Evolutionary conservation across 2,329 filamentous ascomycete genomes (phyloP).

Genomic region (Exophiala sideris): DNA sequence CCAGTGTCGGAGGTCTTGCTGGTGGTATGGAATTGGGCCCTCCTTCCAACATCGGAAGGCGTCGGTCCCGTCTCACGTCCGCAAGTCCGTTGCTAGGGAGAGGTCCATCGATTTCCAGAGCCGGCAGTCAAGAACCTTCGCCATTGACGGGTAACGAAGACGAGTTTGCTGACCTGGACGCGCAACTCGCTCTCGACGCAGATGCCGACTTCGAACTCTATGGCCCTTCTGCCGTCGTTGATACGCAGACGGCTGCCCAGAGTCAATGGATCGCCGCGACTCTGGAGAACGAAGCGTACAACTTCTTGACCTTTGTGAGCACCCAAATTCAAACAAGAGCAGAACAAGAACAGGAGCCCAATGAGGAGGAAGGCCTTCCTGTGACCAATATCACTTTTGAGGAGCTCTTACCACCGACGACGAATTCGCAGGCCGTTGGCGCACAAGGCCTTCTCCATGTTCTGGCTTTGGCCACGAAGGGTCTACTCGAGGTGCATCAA

Average conservation of each 20-base stretch:
- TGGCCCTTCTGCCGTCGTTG: slow-evolving; percentile 43
- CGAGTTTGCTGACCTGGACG: slow-evolving; percentile 34
- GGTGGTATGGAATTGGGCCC: slow-evolving; percentile 25
- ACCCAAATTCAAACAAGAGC: slow-evolving; percentile 39
- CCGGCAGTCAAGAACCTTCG: slow-evolving; percentile 23
- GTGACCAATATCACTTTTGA: slow-evolving; percentile 54
- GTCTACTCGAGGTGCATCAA: slow-evolving; percentile 62
- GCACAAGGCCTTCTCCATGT: slow-evolving; percentile 75
- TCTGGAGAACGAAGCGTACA: slow-evolving; percentile 58
- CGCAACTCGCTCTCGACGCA: slow-evolving; percentile 31
- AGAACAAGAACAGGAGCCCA: slow-evolving; percentile 20
- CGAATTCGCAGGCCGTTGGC: slow-evolving; percentile 58
- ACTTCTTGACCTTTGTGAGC: slow-evolving; percentile 61
- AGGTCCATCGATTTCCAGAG: slow-evolving; percentile 28
- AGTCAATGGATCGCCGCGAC: slow-evolving; percentile 49
- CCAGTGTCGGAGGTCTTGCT: slow-evolving; percentile 34
- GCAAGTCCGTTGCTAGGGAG: slow-evolving; percentile 56
- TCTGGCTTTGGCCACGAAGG: slow-evolving; percentile 66
- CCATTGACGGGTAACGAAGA: slow-evolving; percentile 18
- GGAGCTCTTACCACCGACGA: slow-evolving; percentile 59
- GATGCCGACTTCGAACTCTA: slow-evolving; percentile 43
- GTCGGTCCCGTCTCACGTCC: slow-evolving; percentile 53
- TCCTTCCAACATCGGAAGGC: slow-evolving; percentile 35
- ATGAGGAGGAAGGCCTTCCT: slow-evolving; percentile 20
- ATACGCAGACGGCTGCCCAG: slow-evolving; percentile 48